phyloP scores from a whole-genome alignment of 345 rosid species.

The Aquilaria sinensis region DNA sequence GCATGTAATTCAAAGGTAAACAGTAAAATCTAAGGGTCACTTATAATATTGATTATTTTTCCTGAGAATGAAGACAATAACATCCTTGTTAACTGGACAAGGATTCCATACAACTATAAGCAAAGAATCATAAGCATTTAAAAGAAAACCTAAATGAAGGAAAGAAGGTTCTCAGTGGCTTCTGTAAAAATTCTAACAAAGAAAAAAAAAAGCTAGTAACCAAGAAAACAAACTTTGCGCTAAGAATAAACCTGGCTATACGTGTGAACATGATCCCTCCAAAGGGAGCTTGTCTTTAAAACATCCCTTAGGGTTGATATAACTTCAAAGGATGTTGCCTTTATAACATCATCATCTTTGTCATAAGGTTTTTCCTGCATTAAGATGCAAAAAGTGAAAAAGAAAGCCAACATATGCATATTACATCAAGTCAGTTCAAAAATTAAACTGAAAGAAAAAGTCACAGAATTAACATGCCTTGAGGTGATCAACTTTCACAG shows the following conservation, averaged over 20 bases:
- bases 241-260: slow-evolving; percentile 61
- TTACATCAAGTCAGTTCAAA: neutral
- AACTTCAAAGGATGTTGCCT: slow-evolving; percentile 94
- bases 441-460: neutral
- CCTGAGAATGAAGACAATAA: no score
- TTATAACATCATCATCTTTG: slow-evolving; percentile 91
- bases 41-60: no score
- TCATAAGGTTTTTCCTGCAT: slow-evolving; percentile 80
- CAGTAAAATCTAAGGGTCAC: no score
- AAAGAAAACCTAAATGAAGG: neutral
- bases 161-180: neutral
- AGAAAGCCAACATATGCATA: neutral
- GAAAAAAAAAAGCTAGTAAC: neutral
- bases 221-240: neutral
- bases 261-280: slow-evolving; percentile 97
- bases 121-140: no score
- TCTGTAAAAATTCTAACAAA: neutral
- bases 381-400: neutral
- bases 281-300: slow-evolving; percentile 76
- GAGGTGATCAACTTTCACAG: slow-evolving; percentile 95
- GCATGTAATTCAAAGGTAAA: no score
- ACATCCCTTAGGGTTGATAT: slow-evolving; percentile 93
- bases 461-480: slow-evolving; percentile 42
- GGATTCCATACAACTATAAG: no score
- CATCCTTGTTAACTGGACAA: no score